Conservation (phyloP, 1,139 yeast genomes). For the Fermentozyma sake region DNA sequence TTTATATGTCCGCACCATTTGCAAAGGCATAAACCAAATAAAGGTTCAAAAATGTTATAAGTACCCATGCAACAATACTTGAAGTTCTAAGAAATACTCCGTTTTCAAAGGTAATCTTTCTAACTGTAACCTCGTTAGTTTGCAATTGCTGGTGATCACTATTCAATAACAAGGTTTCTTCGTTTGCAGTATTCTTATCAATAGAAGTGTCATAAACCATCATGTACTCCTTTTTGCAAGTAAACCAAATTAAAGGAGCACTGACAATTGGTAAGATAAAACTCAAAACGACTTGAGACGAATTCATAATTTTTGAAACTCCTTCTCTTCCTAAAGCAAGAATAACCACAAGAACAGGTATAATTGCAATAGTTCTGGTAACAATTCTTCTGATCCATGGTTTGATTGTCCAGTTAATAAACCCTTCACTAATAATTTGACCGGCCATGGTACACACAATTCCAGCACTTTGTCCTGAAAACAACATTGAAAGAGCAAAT, state of each 20-base stretch:
- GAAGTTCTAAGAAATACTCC: constrained; percentile 49
- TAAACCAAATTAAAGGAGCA: constrained; percentile 74
- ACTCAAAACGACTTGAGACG: constrained; percentile 73
- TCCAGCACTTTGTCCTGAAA: constrained; percentile 81
- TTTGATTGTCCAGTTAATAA: constrained; percentile 64
- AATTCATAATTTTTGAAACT: constrained; percentile 59
- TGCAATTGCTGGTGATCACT: constrained; percentile 2
- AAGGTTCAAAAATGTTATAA: constrained; percentile 67
- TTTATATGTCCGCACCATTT: constrained; percentile 61
- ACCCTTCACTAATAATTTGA: constrained; percentile 82
- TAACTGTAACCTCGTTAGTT: constrained; percentile 7
- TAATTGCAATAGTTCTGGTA: constrained; percentile 65
- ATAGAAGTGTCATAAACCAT: constrained; percentile 35
- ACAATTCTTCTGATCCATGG: constrained; percentile 77
- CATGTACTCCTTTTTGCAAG: constrained; percentile 60
- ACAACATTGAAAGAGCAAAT: constrained; percentile 69
- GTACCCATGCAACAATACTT: constrained; percentile 63
- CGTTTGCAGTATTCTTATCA: constrained; percentile 3
- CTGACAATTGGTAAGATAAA: constrained; percentile 68
- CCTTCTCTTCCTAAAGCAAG: constrained; percentile 63
- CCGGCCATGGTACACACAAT: constrained; percentile 87
- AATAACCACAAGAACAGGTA: constrained; percentile 68
- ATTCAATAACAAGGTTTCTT: constrained; percentile 8
- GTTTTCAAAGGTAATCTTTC: constrained; percentile 52
- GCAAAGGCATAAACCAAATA: constrained; percentile 68